Conservation (phyloP, 495 filamentous ascomycete species). For the Hypoxylon crocopeplum region DNA sequence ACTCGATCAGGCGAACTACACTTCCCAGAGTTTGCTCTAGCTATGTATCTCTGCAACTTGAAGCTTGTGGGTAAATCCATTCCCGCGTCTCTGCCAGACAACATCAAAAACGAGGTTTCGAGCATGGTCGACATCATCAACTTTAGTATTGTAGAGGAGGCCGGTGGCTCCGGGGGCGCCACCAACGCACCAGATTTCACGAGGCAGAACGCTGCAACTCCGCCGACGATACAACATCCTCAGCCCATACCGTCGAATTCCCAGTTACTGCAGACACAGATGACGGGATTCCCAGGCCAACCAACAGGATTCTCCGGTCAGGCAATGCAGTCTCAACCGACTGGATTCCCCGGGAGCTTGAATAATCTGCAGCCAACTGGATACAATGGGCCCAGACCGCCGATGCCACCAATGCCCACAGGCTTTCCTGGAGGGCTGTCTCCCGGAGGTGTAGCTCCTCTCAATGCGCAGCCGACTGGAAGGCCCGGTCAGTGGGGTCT, state of each 20-base stretch:
- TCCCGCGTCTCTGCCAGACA: constrained; percentile 78
- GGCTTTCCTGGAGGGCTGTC: constrained; percentile 73
- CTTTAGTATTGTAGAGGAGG: constrained; percentile 86
- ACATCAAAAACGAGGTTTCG: constrained; percentile 93
- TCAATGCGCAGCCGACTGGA: constrained; percentile 95
- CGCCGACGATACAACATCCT: constrained; percentile 83
- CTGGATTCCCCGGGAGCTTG: constrained; percentile 54
- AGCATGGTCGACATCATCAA: constrained; percentile 99
- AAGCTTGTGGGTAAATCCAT: constrained; percentile 85
- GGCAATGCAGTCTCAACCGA: constrained; percentile 64
- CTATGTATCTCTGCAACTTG: constrained; percentile 98
- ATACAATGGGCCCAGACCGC: constrained; percentile 79
- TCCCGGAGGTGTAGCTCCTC: constrained; percentile 66
- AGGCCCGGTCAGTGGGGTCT: constrained; percentile 97
- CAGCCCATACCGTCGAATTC: constrained; percentile 81
- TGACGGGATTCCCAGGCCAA: constrained; percentile 75
- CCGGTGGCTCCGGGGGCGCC: constrained; percentile 54
- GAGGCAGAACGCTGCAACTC: constrained; percentile 67
- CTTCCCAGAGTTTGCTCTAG: constrained; percentile 96
- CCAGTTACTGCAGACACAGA: constrained; percentile 73
- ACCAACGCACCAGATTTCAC: constrained; percentile 84
- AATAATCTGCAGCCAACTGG: constrained; percentile 64
- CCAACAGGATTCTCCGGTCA: constrained; percentile 54
- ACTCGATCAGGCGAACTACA: constrained; percentile 95
- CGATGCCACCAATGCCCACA: constrained; percentile 95